A percentile compares a stretch with the other conserved stretches of the same genome.
phyloP scores from a whole-genome alignment of 345 rosid species.

The Draba incana region DNA sequence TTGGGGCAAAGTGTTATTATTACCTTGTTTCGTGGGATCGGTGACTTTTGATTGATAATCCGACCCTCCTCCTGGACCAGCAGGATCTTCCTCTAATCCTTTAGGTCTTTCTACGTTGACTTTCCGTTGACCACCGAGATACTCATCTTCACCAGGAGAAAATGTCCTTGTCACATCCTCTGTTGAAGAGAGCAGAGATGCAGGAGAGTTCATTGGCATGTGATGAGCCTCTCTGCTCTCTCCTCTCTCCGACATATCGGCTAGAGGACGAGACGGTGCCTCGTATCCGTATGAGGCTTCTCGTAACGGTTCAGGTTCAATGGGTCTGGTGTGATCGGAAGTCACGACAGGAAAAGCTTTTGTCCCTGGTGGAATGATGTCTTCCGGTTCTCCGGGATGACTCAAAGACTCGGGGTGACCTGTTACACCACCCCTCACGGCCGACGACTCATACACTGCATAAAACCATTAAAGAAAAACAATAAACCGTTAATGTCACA shows the following conservation, averaged over 20 bases:
- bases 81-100: conserved; percentile 61
- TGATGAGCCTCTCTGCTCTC: conserved; percentile 42
- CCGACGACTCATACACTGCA: conserved; percentile 34
- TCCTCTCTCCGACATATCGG: conserved; percentile 21
- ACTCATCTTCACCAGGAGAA: conserved; percentile 37
- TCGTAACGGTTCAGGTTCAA: conserved; percentile 24
- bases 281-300: conserved; percentile 28
- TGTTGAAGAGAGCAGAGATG: conserved; percentile 26
- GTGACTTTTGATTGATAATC: conserved; percentile 55
- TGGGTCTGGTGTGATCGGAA: conserved; percentile 20
- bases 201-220: conserved; percentile 45
- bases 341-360: conserved; percentile 33
- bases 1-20: background rate
- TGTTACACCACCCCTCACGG: conserved; percentile 32
- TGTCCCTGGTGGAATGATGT: conserved; percentile 39
- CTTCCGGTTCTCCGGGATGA: conserved; percentile 34
- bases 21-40: conserved; percentile 56
- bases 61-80: conserved; percentile 45
- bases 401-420: conserved; percentile 38
- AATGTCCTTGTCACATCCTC: conserved; percentile 44
- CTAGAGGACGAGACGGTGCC: conserved; percentile 4
- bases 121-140: conserved; percentile 43
- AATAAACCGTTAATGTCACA: conserved; percentile 1
- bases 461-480: background rate
- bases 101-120: conserved; percentile 46